Conservation (phyloP, 495 filamentous ascomycete genomes). For the Ramalina intermedia region DNA sequence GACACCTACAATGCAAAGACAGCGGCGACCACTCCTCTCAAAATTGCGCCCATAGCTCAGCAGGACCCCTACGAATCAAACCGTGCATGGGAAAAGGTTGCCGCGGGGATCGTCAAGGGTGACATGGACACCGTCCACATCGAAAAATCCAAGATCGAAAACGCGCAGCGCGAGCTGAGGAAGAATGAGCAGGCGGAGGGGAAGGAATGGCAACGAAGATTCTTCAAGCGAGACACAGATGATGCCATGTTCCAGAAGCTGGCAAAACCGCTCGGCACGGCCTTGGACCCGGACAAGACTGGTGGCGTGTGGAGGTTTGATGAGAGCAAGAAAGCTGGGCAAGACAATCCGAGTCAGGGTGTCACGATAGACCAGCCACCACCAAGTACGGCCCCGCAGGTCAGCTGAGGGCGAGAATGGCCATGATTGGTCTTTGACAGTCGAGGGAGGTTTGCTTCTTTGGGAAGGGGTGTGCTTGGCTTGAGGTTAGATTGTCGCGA, state of each 20-base stretch:
- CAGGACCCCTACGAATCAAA: constrained; percentile 83
- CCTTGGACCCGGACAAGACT: constrained; percentile 65
- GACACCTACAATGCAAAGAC: constrained; percentile 54
- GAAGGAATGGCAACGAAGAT: constrained; percentile 68
- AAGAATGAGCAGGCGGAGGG: constrained; percentile 66
- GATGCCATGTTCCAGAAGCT: constrained; percentile 45
- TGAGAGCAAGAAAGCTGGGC: constrained; percentile 36
- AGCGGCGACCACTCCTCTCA: constrained; percentile 49
- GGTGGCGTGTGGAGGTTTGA: constrained; percentile 85
- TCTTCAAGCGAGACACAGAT: constrained; percentile 48
- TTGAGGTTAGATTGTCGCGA: too few relatives aligned
- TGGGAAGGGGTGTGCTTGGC: too few relatives aligned
- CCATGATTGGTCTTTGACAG: too few relatives aligned
- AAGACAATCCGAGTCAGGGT: background rate
- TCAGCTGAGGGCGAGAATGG: too few relatives aligned
- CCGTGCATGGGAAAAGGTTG: constrained; percentile 78
- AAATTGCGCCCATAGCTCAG: constrained; percentile 55
- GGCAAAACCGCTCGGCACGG: constrained; percentile 39
- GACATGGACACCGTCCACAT: constrained; percentile 67
- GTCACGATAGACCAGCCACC: background rate
- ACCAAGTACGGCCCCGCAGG: background rate
- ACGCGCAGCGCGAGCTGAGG: constrained; percentile 72
- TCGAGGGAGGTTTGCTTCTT: too few relatives aligned
- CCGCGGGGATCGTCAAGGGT: constrained; percentile 57
- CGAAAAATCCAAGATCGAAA: constrained; percentile 85